Conservation (phyloP, 306 rosid species). For the Cercis canadensis region DNA sequence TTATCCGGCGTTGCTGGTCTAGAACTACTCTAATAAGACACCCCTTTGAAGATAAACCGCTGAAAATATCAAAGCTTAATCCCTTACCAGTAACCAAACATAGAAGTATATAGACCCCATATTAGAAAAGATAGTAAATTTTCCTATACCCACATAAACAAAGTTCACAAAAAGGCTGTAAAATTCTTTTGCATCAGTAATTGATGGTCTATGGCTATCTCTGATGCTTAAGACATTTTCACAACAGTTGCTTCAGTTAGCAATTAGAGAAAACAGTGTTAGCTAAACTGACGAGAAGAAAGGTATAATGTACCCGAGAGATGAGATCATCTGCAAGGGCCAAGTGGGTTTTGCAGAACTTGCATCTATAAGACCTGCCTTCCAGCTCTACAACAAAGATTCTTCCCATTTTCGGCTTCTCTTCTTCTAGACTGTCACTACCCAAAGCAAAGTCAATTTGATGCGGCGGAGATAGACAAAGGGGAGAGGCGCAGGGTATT, state of each 20-base stretch:
- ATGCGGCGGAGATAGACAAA: not conserved
- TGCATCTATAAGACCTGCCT: conserved; percentile 89
- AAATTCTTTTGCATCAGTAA: not conserved
- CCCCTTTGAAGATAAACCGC: not conserved
- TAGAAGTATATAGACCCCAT: conserved; percentile 3
- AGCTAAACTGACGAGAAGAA: not conserved
- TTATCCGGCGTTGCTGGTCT: not conserved
- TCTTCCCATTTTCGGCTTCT: conserved; percentile 61
- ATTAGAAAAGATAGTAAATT: not conserved
- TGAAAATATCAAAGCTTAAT: conserved; percentile 4
- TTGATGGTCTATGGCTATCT: too few relatives aligned
- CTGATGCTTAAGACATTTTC: not conserved
- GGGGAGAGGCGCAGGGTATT: too few relatives aligned
- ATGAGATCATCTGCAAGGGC: conserved; percentile 76
- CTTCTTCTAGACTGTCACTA: not conserved
- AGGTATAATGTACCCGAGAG: conserved; percentile 61
- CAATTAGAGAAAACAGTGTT: not conserved
- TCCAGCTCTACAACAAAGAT: conserved; percentile 82
- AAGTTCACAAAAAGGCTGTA: not conserved
- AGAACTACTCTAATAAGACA: not conserved
- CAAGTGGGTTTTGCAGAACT: conserved; percentile 85
- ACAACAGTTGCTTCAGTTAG: conserved; percentile 8
- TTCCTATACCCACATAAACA: conserved; percentile 3
- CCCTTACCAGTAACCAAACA: not conserved
- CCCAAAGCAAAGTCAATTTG: not conserved